phyloP scores from a whole-genome alignment of 345 rosid genomes.

The Populus nigra region DNA sequence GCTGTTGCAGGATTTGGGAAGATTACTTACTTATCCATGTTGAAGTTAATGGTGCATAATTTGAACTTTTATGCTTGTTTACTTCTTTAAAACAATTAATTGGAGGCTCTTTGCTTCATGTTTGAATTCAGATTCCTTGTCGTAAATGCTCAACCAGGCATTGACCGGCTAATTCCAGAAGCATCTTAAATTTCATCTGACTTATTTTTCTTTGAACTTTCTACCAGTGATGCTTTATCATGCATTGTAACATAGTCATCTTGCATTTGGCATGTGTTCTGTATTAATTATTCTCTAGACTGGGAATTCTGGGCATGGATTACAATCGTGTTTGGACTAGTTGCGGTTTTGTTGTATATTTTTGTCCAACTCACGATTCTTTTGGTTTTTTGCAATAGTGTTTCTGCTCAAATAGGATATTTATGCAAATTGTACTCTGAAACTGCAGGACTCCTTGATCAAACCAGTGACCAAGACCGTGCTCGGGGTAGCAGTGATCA shows the following conservation, averaged over 20 bases:
- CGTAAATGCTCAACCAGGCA: neutral
- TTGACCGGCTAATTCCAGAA: neutral
- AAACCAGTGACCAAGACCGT: constrained; percentile 83
- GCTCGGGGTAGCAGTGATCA: constrained; percentile 50
- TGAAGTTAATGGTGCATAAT: neutral
- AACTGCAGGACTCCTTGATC: constrained; percentile 75
- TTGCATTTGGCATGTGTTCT: neutral
- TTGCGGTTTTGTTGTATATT: no score
- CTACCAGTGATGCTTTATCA: neutral
- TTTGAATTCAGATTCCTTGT: neutral
- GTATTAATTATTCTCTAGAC: neutral
- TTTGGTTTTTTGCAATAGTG: neutral
- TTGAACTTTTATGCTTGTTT: neutral
- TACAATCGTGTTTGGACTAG: neutral
- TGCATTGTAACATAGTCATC: neutral
- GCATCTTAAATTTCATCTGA: neutral
- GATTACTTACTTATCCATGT: neutral
- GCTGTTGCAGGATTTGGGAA: neutral
- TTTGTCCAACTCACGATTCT: neutral
- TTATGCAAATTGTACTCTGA: constrained; percentile 7
- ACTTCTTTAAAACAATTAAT: neutral
- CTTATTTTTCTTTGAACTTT: neutral
- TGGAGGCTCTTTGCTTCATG: neutral
- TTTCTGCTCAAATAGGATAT: neutral
- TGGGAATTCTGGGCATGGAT: neutral